Conservation (phyloP, 1,284 basidiomycete genomes). For the Ceratobasidium sp. region DNA sequence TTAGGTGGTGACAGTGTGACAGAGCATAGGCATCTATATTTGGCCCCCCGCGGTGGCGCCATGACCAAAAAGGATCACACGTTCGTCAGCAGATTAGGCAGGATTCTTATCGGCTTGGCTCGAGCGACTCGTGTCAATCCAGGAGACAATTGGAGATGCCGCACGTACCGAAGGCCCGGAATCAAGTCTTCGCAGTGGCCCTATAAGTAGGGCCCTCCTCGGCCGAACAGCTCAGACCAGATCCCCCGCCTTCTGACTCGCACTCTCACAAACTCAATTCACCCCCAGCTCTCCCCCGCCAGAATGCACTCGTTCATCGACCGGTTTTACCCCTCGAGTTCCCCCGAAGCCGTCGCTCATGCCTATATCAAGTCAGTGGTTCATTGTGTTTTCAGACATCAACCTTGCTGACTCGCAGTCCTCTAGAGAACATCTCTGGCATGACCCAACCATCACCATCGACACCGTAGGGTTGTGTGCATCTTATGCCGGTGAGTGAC, state of each 20-base stretch:
- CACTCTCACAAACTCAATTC: background rate
- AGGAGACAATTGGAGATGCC: background rate
- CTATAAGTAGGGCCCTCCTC: conserved; percentile 21
- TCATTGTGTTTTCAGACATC: conserved; percentile 16
- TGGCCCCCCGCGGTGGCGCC: conserved; percentile 1
- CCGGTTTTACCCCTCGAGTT: conserved; percentile 72
- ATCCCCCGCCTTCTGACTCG: conserved; percentile 25
- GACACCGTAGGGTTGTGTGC: conserved; percentile 68
- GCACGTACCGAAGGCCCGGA: background rate
- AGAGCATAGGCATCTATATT: background rate
- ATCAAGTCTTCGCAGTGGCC: background rate
- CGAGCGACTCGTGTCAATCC: conserved; percentile 2
- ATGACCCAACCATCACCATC: conserved; percentile 71
- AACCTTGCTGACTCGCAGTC: conserved; percentile 27
- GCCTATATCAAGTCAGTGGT: conserved; percentile 66
- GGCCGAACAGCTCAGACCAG: conserved; percentile 28
- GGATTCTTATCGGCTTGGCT: conserved; percentile 29
- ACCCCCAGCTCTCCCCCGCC: conserved; percentile 3
- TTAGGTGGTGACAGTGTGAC: background rate
- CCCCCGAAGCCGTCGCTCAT: conserved; percentile 75
- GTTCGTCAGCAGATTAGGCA: conserved; percentile 25
- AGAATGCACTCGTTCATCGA: conserved; percentile 57
- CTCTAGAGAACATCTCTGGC: conserved; percentile 55
- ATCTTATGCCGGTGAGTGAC: conserved; percentile 56
- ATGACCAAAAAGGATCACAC: conserved; percentile 19